A percentile compares a stretch with the other conserved stretches of the same genome.
phyloP scores from a whole-genome alignment of 257 asterid genomes.

The Mitragyna speciosa region DNA sequence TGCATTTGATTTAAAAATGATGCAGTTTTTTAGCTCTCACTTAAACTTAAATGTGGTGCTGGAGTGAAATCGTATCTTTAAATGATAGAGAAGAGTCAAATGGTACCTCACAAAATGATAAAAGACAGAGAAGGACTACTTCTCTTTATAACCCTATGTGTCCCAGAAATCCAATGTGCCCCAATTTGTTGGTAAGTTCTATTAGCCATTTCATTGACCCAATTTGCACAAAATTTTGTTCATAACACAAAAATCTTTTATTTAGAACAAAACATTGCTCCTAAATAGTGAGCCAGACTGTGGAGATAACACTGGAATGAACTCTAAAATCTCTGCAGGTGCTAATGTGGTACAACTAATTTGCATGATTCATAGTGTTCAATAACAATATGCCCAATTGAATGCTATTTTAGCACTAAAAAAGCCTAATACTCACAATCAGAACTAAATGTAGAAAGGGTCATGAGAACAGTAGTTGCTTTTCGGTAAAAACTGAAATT shows the following conservation, averaged over 20 bases:
- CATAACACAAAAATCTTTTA: background rate
- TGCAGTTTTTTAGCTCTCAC: background rate
- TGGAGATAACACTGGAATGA: background rate
- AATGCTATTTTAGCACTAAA: background rate
- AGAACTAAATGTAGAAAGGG: background rate
- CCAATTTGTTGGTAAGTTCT: too few relatives aligned
- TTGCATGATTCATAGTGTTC: background rate
- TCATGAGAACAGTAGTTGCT: background rate
- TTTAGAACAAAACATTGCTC: background rate
- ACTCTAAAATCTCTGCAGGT: background rate
- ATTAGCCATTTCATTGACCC: too few relatives aligned
- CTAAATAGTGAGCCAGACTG: background rate
- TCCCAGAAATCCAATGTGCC: too few relatives aligned
- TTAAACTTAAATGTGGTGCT: background rate
- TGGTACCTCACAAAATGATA: background rate
- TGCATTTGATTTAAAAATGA: background rate
- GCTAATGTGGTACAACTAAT: background rate
- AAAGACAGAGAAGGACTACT: background rate
- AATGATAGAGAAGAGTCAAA: too few relatives aligned
- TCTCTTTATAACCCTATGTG: too few relatives aligned
- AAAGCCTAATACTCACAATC: background rate
- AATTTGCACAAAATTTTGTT: too few relatives aligned
- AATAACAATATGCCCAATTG: background rate
- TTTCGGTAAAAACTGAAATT: background rate
- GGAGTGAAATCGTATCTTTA: background rate